Conservation (phyloP, 164 flowering plant species). For the Hamamelis virginiana region DNA sequence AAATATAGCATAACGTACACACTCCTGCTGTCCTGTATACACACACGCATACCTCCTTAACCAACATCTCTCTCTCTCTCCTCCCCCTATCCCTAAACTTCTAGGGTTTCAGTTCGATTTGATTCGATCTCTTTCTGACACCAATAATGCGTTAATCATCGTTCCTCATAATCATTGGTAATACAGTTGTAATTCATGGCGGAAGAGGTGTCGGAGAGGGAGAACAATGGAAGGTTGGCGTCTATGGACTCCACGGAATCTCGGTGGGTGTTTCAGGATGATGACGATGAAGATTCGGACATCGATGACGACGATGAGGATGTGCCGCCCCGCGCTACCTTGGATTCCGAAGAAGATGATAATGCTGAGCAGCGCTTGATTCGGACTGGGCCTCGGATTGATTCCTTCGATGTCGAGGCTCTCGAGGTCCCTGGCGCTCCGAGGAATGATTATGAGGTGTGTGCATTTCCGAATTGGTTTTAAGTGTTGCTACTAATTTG, state of each 20-base stretch:
- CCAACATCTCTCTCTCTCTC: too few species aligned
- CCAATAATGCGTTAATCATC: too few species aligned
- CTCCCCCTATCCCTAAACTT: too few species aligned
- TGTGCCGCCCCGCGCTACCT: conserved; percentile 13
- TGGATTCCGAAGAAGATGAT: conserved; percentile 72
- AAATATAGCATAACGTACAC: too few species aligned
- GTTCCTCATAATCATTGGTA: too few species aligned
- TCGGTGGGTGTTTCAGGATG: conserved; percentile 88
- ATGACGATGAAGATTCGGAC: conserved; percentile 63
- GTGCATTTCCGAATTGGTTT: too few species aligned
- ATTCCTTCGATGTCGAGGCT: conserved; percentile 96
- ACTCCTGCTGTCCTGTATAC: too few species aligned
- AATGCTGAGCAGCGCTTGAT: conserved; percentile 64
- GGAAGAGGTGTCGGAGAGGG: conserved; percentile 44
- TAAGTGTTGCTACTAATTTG: too few species aligned
- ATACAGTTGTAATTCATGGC: conserved; percentile 35
- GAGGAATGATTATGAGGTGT: conserved; percentile 75
- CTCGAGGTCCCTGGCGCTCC: conserved; percentile 86
- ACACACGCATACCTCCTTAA: too few species aligned
- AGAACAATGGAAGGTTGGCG: conserved; percentile 30
- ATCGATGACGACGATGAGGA: conserved; percentile 33
- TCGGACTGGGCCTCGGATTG: conserved; percentile 87
- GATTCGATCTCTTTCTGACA: neutral
- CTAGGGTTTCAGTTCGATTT: too few species aligned
- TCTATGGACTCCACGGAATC: conserved; percentile 72